phyloP scores from a whole-genome alignment of 306 rosid species.

The Pterocarpus macrocarpus region DNA sequence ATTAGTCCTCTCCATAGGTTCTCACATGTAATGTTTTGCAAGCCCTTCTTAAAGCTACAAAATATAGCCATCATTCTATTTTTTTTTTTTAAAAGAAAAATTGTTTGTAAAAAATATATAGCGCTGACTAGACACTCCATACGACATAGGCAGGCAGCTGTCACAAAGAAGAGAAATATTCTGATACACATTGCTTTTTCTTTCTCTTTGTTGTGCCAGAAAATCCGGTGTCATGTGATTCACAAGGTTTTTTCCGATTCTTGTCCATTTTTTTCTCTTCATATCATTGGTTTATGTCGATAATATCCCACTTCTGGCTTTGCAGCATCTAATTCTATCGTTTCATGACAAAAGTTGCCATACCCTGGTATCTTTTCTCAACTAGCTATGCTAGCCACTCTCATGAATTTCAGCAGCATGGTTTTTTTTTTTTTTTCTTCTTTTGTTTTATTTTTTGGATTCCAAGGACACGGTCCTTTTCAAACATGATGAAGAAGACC shows the following conservation, averaged over 20 bases:
- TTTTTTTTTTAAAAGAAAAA: not conserved
- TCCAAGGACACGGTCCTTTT: slow-evolving; percentile 50
- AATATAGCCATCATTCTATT: not conserved
- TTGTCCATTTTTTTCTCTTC: slow-evolving; percentile 37
- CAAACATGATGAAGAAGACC: slow-evolving; percentile 52
- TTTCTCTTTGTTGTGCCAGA: slow-evolving; percentile 38
- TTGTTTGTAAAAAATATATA: too few species aligned
- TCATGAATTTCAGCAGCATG: slow-evolving; percentile 56
- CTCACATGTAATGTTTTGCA: not conserved
- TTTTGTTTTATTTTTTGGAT: slow-evolving; percentile 21
- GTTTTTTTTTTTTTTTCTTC: not conserved
- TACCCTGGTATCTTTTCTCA: slow-evolving; percentile 39
- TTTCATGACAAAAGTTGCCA: slow-evolving; percentile 50
- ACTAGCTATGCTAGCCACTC: slow-evolving; percentile 43
- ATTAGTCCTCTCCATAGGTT: not conserved
- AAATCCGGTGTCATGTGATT: slow-evolving; percentile 55
- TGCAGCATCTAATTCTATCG: slow-evolving; percentile 56
- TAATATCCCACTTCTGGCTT: slow-evolving; percentile 44
- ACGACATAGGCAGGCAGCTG: slow-evolving; percentile 33
- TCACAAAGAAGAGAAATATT: slow-evolving; percentile 31
- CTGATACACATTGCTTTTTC: slow-evolving; percentile 35
- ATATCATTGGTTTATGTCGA: slow-evolving; percentile 43
- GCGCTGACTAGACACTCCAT: slow-evolving; percentile 31
- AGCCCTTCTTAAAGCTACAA: not conserved
- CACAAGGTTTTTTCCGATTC: slow-evolving; percentile 37